phyloP scores from a whole-genome alignment of 2,329 filamentous ascomycete genomes.

The Botryotinia globosa region DNA sequence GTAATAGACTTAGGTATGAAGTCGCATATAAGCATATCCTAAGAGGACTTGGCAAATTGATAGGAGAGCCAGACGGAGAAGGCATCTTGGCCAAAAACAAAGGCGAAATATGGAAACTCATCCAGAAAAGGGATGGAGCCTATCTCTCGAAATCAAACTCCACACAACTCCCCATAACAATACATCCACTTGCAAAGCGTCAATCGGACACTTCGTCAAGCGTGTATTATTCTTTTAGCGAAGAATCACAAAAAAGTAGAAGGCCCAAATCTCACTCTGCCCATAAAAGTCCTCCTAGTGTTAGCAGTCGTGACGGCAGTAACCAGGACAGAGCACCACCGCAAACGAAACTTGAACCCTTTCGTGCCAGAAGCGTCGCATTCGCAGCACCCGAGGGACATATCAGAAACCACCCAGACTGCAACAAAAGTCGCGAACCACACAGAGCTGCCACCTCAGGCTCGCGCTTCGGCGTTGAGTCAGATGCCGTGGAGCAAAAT shows the following conservation, averaged over 20 bases:
- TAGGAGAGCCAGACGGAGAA: background rate
- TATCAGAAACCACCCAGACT: background rate
- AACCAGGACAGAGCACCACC: background rate
- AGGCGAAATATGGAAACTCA: background rate
- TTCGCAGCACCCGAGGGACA: fast-evolving
- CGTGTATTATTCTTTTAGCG: background rate
- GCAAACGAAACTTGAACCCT: background rate
- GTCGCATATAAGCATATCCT: background rate
- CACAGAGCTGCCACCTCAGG: background rate
- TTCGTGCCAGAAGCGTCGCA: background rate
- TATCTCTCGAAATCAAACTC: background rate
- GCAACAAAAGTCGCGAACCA: background rate
- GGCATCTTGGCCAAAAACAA: background rate
- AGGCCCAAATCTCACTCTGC: background rate
- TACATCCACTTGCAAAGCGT: background rate
- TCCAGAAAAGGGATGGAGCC: background rate
- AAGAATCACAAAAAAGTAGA: background rate
- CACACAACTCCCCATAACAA: background rate
- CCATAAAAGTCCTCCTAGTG: background rate
- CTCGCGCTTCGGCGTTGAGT: background rate
- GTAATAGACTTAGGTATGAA: background rate
- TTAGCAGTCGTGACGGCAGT: background rate
- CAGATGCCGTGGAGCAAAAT: background rate
- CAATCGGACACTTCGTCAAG: background rate
- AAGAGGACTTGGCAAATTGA: background rate